Evolutionary conservation across 1,284 basidiomycete species (phyloP), one percentile per base, ranked within the genome.

Genomic region (Naganishia liquefaciens): DNA sequence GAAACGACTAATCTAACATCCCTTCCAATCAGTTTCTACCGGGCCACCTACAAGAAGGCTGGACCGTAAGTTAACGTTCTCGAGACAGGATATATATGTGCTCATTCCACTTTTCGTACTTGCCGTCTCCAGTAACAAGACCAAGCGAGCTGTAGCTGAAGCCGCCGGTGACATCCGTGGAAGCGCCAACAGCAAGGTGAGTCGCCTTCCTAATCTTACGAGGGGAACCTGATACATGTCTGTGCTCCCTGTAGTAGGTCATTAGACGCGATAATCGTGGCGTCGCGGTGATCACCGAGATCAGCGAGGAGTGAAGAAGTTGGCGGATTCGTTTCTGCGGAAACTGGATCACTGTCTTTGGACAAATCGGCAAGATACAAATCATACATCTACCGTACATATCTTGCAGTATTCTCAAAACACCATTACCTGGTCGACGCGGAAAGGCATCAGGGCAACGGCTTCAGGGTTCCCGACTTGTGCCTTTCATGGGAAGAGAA

Each of bases 31-130:
- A 79, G 77, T 54, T 80, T 80, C 76, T 80, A 79, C 77, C 69
- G 71, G 53, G 73, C 75, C 54, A 80, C 79, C 9, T 80, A 80
- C 75, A 80, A 80, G 73, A 75, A 75, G 70, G 70, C 68, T 50
- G 63, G 49, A 39, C 70, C 63, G 66, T 70, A 50, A 62, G 68
- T 64, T 19, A n/a, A 30, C 17, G 13, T 25, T 43, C 9, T 46
- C 5, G 57, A 42, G 19, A 47, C 27, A 17, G 3, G 5, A 15
- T 13, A 51, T 33, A 10, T 30, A 44, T 15, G 11, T 44, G 57
- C 33, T 60, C n/a, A 60, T 50, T 19, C 13, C n/a, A n/a, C n/a
- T 47, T 27, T 13, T 17, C 1, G 25, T 30, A 43, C 33, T 19
- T 7, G 7, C 19, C 33, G 27, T 28, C 39, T 40, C 10, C 25